phyloP scores from a whole-genome alignment of 148 eudicot genomes.

The Persicaria tinctoria region DNA sequence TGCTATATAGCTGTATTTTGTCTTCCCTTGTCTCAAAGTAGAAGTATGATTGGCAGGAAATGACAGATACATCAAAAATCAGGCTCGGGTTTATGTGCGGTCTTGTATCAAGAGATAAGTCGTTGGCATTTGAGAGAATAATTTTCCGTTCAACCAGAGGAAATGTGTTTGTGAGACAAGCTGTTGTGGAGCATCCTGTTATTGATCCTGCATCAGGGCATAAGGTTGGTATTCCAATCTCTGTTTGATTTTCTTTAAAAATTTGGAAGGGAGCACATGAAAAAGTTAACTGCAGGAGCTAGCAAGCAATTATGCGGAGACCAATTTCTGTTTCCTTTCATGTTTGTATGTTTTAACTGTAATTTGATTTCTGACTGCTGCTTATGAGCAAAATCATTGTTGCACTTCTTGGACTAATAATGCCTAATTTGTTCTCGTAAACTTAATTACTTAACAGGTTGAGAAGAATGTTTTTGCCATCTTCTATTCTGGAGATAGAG shows the following conservation, averaged over 20 bases:
- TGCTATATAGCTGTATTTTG: slow-evolving; percentile 1
- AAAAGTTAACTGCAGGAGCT: background rate
- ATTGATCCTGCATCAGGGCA: slow-evolving; percentile 64
- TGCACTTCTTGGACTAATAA: background rate
- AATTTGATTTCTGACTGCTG: background rate
- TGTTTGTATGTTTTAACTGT: background rate
- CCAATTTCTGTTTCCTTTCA: background rate
- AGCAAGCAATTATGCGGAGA: too few species aligned
- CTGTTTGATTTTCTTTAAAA: background rate
- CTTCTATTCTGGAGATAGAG: slow-evolving; percentile 79
- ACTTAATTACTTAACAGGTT: slow-evolving; percentile 31
- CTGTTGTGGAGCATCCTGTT: slow-evolving; percentile 48
- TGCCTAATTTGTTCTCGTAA: background rate
- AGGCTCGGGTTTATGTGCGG: slow-evolving; percentile 73
- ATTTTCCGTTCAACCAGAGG: slow-evolving; percentile 84
- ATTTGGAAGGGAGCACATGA: background rate
- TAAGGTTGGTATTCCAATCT: slow-evolving; percentile 35
- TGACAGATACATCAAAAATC: slow-evolving; percentile 53
- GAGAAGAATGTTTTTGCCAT: slow-evolving; percentile 76
- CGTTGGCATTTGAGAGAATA: slow-evolving; percentile 79
- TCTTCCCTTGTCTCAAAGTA: background rate
- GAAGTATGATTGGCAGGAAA: slow-evolving; percentile 4
- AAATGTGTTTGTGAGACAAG: slow-evolving; percentile 67
- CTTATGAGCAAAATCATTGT: background rate
- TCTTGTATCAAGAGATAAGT: slow-evolving; percentile 66